phyloP scores from a whole-genome alignment of 2,329 filamentous ascomycete species.

The Penicillium decumbens region DNA sequence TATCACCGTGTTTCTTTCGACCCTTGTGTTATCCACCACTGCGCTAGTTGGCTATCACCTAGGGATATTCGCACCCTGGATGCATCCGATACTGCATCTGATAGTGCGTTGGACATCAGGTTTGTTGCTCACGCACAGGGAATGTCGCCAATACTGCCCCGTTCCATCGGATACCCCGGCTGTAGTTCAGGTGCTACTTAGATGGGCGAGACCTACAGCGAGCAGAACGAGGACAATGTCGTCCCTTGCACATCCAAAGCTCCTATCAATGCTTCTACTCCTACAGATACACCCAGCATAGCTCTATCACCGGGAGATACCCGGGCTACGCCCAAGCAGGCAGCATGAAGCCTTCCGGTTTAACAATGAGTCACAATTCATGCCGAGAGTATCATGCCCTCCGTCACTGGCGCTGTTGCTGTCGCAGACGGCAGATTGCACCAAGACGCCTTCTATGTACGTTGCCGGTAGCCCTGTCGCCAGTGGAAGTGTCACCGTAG shows the following conservation, averaged over 20 bases:
- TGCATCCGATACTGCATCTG: background rate
- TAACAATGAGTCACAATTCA: conserved; percentile 9
- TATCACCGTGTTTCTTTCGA: no score
- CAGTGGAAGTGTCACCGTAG: no score
- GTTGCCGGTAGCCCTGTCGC: no score
- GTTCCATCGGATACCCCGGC: background rate
- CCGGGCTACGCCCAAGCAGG: background rate
- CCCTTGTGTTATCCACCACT: conserved; percentile 9
- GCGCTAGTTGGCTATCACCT: conserved; percentile 3
- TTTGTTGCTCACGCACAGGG: background rate
- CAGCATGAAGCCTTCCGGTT: background rate
- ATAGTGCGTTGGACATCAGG: background rate
- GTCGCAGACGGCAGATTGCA: no score
- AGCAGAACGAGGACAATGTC: background rate
- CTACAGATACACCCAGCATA: background rate
- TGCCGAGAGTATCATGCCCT: no score
- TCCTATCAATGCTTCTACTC: background rate
- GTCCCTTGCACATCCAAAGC: no score
- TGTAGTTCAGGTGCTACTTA: background rate
- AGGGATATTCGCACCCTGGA: background rate
- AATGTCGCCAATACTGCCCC: background rate
- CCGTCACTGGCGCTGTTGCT: no score
- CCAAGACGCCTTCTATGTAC: no score
- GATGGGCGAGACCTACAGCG: background rate
- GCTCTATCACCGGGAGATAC: background rate